phyloP scores from a whole-genome alignment of 2,329 filamentous ascomycete species.

The Lecanicillium sp. region DNA sequence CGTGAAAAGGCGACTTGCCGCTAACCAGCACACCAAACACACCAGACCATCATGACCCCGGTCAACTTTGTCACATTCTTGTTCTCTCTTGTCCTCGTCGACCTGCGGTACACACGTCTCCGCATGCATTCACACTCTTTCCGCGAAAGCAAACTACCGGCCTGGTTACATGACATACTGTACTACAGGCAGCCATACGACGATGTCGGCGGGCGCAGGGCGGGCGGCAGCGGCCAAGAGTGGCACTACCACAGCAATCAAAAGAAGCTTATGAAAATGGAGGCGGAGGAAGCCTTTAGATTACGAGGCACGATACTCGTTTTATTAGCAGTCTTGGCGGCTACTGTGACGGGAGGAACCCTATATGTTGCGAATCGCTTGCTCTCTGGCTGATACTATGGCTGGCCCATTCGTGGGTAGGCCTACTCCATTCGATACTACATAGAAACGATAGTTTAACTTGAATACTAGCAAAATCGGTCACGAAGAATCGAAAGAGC shows the following conservation, averaged over 20 bases:
- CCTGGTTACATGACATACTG: slow-evolving; percentile 32
- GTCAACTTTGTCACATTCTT: slow-evolving; percentile 57
- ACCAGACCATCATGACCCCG: slow-evolving; percentile 49
- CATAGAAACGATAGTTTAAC: too few species aligned
- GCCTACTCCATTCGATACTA: too few species aligned
- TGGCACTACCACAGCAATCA: slow-evolving; percentile 49
- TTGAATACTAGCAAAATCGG: too few species aligned
- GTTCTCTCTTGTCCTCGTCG: slow-evolving; percentile 54
- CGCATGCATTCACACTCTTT: slow-evolving; percentile 32
- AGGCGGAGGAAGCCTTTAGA: slow-evolving; percentile 56
- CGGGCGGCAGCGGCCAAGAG: slow-evolving; percentile 10
- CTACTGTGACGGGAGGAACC: slow-evolving; percentile 19
- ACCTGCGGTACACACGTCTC: slow-evolving; percentile 45
- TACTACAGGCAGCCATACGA: slow-evolving; percentile 32
- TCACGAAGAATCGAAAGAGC: too few species aligned
- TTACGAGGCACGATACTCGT: slow-evolving; percentile 47
- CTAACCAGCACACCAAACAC: not conserved
- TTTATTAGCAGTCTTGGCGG: slow-evolving; percentile 31
- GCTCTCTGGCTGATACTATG: too few species aligned
- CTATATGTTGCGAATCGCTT: slow-evolving; percentile 9
- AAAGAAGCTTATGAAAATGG: slow-evolving; percentile 51
- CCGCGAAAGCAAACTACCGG: slow-evolving; percentile 21
- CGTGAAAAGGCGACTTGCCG: too few species aligned
- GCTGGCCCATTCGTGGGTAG: too few species aligned
- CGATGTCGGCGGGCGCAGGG: slow-evolving; percentile 17